phyloP scores from a whole-genome alignment of 208 protist species.

The Leishmania turanica region DNA sequence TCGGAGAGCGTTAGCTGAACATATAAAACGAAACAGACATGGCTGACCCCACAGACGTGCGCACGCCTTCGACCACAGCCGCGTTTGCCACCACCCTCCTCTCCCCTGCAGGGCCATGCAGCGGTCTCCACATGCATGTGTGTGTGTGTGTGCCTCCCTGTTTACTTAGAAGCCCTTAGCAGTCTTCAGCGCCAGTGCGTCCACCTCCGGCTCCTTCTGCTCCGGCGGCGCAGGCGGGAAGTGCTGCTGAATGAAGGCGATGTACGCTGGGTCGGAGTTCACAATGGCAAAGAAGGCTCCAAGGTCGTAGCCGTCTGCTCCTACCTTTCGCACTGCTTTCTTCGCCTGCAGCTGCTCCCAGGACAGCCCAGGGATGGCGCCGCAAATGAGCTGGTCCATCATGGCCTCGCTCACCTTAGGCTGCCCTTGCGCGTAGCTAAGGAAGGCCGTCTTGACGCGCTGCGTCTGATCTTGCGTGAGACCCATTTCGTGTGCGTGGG shows the following conservation, averaged over 20 bases:
- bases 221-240: constrained; percentile 74
- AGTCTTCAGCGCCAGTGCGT: constrained; percentile 78
- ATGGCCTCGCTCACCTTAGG: constrained; percentile 77
- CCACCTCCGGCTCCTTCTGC: constrained; percentile 73
- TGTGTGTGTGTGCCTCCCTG: constrained; percentile 2
- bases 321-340: constrained; percentile 59
- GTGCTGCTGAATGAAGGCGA: constrained; percentile 74
- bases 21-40: not conserved
- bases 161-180: constrained; percentile 79
- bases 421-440: constrained; percentile 85
- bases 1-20: not conserved
- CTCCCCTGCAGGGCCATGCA: not conserved
- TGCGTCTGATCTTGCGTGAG: constrained; percentile 78
- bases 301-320: constrained; percentile 70
- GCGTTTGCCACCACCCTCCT: not conserved
- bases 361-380: constrained; percentile 74
- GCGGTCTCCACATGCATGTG: not conserved
- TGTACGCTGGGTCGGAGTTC: constrained; percentile 69
- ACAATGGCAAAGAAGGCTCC: constrained; percentile 83
- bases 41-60: not conserved
- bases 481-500: constrained; percentile 44
- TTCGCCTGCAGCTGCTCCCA: constrained; percentile 86
- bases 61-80: not conserved
- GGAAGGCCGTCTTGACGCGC: constrained; percentile 89
- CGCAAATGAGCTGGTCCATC: constrained; percentile 92